These are phyloP conservation scores for Carpinus fangiana DNA, from an alignment of 306 rosid species.

Conservation along the genomic window DNA sequence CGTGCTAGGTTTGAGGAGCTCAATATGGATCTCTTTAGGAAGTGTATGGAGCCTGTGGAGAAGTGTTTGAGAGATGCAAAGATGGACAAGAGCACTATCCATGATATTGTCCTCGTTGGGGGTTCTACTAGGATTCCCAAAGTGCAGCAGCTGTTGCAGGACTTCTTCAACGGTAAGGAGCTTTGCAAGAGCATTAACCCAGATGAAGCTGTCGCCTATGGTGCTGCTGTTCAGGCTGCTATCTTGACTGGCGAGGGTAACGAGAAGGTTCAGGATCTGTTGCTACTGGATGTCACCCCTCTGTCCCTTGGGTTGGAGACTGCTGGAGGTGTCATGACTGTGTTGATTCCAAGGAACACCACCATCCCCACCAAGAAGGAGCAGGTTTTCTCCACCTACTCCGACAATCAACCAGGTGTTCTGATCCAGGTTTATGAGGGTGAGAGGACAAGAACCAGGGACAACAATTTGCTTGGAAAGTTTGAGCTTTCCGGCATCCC, in stretches of 20 bases:
- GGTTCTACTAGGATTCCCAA: slow-evolving; percentile 84
- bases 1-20: slow-evolving; percentile 79
- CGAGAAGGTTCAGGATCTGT: slow-evolving; percentile 72
- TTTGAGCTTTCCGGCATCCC: slow-evolving; percentile 80
- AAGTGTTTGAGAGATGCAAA: slow-evolving; percentile 74
- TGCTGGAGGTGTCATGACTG: slow-evolving; percentile 82
- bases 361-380: slow-evolving; percentile 81
- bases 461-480: slow-evolving; percentile 73
- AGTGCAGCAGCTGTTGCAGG: slow-evolving; percentile 74
- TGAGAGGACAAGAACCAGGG: slow-evolving; percentile 63
- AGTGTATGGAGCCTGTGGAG: slow-evolving; percentile 80
- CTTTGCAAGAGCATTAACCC: slow-evolving; percentile 78
- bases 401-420: slow-evolving; percentile 75
- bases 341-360: slow-evolving; percentile 67
- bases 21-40: slow-evolving; percentile 75
- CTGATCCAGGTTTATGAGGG: slow-evolving; percentile 80
- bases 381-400: slow-evolving; percentile 65
- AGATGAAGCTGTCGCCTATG: slow-evolving; percentile 74
- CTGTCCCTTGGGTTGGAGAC: slow-evolving; percentile 68
- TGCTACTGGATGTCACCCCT: slow-evolving; percentile 74
- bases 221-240: slow-evolving; percentile 80
- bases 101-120: slow-evolving; percentile 80
- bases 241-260: slow-evolving; percentile 76
- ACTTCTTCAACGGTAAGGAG: slow-evolving; percentile 79
- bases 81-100: slow-evolving; percentile 75